A percentile compares a stretch with the other conserved stretches of the same genome.
Conservation (phyloP, 176 grass and related monocot genomes). For the Triticum urartu region DNA sequence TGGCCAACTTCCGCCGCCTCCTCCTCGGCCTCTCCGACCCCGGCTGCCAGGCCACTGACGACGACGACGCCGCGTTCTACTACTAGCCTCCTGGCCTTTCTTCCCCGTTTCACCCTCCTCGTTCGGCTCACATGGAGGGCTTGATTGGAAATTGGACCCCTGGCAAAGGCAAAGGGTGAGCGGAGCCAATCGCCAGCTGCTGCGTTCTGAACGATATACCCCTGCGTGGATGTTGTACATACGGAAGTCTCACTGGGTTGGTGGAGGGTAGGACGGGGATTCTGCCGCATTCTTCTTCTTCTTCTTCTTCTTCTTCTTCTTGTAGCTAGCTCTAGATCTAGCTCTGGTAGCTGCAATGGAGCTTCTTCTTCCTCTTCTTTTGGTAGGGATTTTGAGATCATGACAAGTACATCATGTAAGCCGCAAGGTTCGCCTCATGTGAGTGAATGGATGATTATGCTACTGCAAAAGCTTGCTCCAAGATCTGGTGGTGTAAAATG, state of each 20-base stretch:
- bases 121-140: slow-evolving; percentile 17
- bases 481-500: neutral
- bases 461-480: neutral
- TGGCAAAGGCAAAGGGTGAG: neutral
- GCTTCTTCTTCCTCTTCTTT: neutral
- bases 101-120: neutral
- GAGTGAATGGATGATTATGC: slow-evolving; percentile 1
- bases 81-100: neutral
- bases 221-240: slow-evolving; percentile 32
- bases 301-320: neutral
- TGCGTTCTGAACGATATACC: slow-evolving; percentile 19
- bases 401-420: slow-evolving; percentile 39
- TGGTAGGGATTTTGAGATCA: slow-evolving; percentile 23
- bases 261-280: slow-evolving; percentile 21
- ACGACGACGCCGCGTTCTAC: neutral
- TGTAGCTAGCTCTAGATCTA: too few species aligned
- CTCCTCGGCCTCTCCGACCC: slow-evolving; percentile 38
- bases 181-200: slow-evolving; percentile 4
- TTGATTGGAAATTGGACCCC: slow-evolving; percentile 10
- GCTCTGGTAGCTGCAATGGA: slow-evolving; percentile 9
- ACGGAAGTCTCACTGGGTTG: neutral
- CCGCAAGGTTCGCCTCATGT: slow-evolving; percentile 35
- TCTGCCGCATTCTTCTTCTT: neutral
- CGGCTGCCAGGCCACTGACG: neutral
- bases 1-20: slow-evolving; percentile 57